These are phyloP conservation scores for Hypomontagnella submonticulosa DNA, from an alignment of 495 filamentous ascomycete genomes.

Conservation along the genomic window DNA sequence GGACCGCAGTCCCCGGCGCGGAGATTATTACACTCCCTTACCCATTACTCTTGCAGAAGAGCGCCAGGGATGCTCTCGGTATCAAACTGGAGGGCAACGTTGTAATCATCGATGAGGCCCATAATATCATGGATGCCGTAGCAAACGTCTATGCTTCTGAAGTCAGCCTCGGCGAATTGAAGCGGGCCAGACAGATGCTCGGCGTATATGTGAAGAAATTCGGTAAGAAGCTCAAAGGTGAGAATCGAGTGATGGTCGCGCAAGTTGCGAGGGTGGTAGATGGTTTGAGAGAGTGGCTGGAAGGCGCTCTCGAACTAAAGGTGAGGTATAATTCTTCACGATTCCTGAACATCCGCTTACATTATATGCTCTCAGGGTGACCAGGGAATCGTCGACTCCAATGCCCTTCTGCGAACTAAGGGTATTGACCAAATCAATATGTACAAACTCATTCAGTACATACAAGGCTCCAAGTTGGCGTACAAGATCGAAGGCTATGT, in stretches of 20 bases:
- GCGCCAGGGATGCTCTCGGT: constrained; percentile 86
- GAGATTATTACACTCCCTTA: constrained; percentile 97
- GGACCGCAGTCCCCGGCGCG: constrained; percentile 80
- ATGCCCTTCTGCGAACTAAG: constrained; percentile 80
- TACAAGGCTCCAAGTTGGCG: constrained; percentile 92
- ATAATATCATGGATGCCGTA: constrained; percentile 97
- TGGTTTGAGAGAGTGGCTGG: constrained; percentile 75
- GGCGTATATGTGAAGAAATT: constrained; percentile 87
- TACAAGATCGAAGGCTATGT: constrained; percentile 93
- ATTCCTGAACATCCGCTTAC: neutral
- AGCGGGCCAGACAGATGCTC: constrained; percentile 76
- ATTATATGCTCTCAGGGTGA: constrained; percentile 43
- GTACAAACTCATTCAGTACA: constrained; percentile 84
- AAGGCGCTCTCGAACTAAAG: constrained; percentile 55
- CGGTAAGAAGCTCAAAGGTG: constrained; percentile 86
- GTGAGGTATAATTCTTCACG: constrained; percentile 41
- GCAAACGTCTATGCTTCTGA: constrained; percentile 85
- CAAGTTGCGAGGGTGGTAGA: constrained; percentile 84
- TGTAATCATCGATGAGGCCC: constrained; percentile 95
- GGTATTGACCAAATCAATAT: constrained; percentile 96
- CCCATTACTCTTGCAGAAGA: constrained; percentile 87
- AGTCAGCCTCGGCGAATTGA: constrained; percentile 76
- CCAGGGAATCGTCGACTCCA: constrained; percentile 70
- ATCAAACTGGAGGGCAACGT: constrained; percentile 88
- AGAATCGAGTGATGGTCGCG: constrained; percentile 91